phyloP scores from a whole-genome alignment of 2,329 filamentous ascomycete species.

The Claviceps digitariae region DNA sequence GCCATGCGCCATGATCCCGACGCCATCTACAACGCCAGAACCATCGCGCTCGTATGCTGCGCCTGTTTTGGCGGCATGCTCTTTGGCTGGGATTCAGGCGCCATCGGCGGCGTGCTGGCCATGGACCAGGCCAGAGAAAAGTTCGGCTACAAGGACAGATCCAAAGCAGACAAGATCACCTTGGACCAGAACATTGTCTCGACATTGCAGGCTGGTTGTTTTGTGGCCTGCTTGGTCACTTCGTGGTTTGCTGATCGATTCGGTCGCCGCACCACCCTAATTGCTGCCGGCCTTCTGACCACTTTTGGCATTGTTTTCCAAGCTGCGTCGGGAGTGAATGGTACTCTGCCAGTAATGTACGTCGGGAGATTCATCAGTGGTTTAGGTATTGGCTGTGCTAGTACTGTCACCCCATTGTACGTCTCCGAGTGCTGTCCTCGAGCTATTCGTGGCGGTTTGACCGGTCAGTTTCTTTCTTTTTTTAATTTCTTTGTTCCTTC shows the following conservation, averaged over 20 bases:
- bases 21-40: slow-evolving; percentile 58
- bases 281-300: slow-evolving; percentile 42
- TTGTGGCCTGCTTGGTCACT: slow-evolving; percentile 46
- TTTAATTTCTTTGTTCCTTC: too few relatives aligned
- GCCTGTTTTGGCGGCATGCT: slow-evolving; percentile 53
- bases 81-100: slow-evolving; percentile 43
- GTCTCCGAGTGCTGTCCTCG: slow-evolving; percentile 36
- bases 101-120: slow-evolving; percentile 53
- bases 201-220: slow-evolving; percentile 56
- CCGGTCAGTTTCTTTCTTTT: slow-evolving; percentile 25
- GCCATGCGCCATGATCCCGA: slow-evolving; percentile 54
- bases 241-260: slow-evolving; percentile 39
- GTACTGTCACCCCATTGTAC: slow-evolving; percentile 30
- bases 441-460: slow-evolving; percentile 36
- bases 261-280: slow-evolving; percentile 41
- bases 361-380: slow-evolving; percentile 44
- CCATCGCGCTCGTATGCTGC: slow-evolving; percentile 48
- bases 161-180: slow-evolving; percentile 27
- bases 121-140: slow-evolving; percentile 41
- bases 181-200: slow-evolving; percentile 55
- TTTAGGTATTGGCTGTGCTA: slow-evolving; percentile 36
- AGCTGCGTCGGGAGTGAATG: slow-evolving; percentile 36
- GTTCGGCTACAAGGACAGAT: slow-evolving; percentile 20
- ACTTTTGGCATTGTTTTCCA: slow-evolving; percentile 52
- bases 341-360: slow-evolving; percentile 49